These are phyloP conservation scores for Serpula lacrymans DNA, from an alignment of 768 basidiomycete species.

Conservation along the genomic window DNA sequence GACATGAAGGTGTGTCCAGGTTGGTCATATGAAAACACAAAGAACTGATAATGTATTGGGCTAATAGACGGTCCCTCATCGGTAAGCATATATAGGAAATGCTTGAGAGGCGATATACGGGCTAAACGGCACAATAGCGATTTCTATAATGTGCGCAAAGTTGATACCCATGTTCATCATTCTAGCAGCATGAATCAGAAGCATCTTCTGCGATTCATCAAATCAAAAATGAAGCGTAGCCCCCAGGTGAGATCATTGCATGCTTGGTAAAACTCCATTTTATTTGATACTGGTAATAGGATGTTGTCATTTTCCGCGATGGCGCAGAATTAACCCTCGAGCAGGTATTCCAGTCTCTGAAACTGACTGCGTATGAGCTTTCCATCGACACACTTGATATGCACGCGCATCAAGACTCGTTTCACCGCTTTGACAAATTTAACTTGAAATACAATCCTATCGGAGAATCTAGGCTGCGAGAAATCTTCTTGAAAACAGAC, in stretches of 20 bases:
- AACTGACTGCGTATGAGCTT: conserved; percentile 94
- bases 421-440: conserved; percentile 98
- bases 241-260: conserved; percentile 55
- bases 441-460: conserved; percentile 97
- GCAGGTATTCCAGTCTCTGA: conserved; percentile 95
- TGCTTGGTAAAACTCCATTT: conserved; percentile 1
- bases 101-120: too few species aligned
- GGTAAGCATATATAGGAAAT: too few species aligned
- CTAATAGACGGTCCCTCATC: conserved; percentile 30
- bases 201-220: conserved; percentile 96
- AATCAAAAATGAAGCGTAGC: conserved; percentile 92
- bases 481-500: conserved; percentile 98
- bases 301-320: conserved; percentile 94
- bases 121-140: too few species aligned
- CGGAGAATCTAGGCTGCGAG: conserved; percentile 89
- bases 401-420: conserved; percentile 98
- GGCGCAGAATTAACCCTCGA: conserved; percentile 81
- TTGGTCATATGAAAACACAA: not conserved
- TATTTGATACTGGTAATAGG: conserved; percentile 41
- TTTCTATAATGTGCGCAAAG: conserved; percentile 97
- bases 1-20: conserved; percentile 85
- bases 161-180: conserved; percentile 98
- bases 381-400: conserved; percentile 99
- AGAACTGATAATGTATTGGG: not conserved
- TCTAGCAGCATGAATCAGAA: conserved; percentile 99